These are phyloP conservation scores for Kodamaea derodonti DNA, from an alignment of 1,139 yeast species.

Conservation along the genomic window DNA sequence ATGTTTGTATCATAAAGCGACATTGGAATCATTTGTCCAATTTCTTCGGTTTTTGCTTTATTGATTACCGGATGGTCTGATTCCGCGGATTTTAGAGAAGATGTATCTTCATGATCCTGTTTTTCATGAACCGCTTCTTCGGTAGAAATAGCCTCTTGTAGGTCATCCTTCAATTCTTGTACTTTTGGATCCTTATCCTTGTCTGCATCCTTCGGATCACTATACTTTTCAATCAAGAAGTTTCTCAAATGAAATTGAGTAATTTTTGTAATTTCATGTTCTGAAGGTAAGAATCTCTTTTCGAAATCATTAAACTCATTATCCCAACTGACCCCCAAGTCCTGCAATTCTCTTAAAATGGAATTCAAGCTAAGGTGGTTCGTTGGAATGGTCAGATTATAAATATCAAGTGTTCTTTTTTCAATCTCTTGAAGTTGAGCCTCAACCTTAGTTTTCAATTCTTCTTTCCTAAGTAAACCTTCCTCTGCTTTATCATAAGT, in stretches of 20 bases:
- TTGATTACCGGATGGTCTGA: slow-evolving; percentile 5
- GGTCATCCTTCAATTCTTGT: slow-evolving; percentile 7
- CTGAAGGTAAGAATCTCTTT: slow-evolving; percentile 76
- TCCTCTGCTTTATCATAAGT: slow-evolving; percentile 68
- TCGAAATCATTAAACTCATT: slow-evolving; percentile 81
- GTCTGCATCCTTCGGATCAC: slow-evolving; percentile 18
- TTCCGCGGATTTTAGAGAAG: not conserved
- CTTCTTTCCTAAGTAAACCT: slow-evolving; percentile 57
- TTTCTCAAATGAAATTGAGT: slow-evolving; percentile 85
- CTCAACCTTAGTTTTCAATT: slow-evolving; percentile 51
- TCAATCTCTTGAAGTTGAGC: slow-evolving; percentile 49
- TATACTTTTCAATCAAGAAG: slow-evolving; percentile 55
- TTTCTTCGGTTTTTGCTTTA: slow-evolving; percentile 14
- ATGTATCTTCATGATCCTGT: slow-evolving; percentile 1
- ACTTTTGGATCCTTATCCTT: slow-evolving; percentile 1
- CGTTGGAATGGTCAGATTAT: slow-evolving; percentile 54
- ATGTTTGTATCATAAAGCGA: slow-evolving; percentile 20
- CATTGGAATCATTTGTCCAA: slow-evolving; percentile 22
- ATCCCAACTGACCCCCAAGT: slow-evolving; percentile 86
- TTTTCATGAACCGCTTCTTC: slow-evolving; percentile 1
- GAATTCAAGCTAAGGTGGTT: slow-evolving; percentile 69
- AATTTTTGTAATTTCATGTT: slow-evolving; percentile 86
- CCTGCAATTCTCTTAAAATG: slow-evolving; percentile 70
- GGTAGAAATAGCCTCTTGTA: not conserved
- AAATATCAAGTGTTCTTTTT: slow-evolving; percentile 48